Conservation (phyloP, 78 protist genomes). For the Cavenderia fasciculata region DNA sequence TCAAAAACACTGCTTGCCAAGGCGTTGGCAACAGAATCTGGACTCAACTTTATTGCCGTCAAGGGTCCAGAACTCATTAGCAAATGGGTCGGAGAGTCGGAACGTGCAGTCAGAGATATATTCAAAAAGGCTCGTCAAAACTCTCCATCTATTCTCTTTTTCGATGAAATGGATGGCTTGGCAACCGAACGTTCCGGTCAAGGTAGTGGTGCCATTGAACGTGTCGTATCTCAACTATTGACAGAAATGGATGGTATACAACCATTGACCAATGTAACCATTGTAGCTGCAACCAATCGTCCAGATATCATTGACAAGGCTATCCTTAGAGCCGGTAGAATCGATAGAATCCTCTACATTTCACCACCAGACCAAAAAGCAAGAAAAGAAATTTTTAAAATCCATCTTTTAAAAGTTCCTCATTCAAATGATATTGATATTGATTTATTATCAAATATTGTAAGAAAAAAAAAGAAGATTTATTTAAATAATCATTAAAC, state of each 20-base stretch:
- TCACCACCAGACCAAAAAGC: conserved; percentile 84
- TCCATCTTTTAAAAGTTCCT: conserved; percentile 76
- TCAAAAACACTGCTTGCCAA: conserved; percentile 96
- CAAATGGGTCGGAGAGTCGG: conserved; percentile 97
- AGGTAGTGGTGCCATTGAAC: conserved; percentile 86
- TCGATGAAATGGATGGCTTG: conserved; percentile 94
- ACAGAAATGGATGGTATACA: conserved; percentile 96
- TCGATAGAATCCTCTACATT: conserved; percentile 92
- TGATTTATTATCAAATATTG: conserved; percentile 4
- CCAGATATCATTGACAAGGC: conserved; percentile 97
- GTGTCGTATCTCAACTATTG: conserved; percentile 94
- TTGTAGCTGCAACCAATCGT: conserved; percentile 97
- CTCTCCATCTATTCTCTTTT: conserved; percentile 90
- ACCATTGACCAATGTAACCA: conserved; percentile 83
- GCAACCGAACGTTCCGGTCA: conserved; percentile 86
- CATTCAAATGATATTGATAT: conserved; percentile 50
- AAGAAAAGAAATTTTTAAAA: conserved; percentile 79
- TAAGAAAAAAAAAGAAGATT: conserved; percentile 12
- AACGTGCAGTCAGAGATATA: conserved; percentile 90
- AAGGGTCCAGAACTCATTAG: conserved; percentile 95
- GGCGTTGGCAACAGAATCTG: conserved; percentile 96
- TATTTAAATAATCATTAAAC: neutral
- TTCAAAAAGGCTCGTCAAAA: conserved; percentile 89
- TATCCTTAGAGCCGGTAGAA: conserved; percentile 94
- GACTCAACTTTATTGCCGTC: conserved; percentile 94